phyloP scores from a whole-genome alignment of 306 rosid species.

The Vicia sativa region DNA sequence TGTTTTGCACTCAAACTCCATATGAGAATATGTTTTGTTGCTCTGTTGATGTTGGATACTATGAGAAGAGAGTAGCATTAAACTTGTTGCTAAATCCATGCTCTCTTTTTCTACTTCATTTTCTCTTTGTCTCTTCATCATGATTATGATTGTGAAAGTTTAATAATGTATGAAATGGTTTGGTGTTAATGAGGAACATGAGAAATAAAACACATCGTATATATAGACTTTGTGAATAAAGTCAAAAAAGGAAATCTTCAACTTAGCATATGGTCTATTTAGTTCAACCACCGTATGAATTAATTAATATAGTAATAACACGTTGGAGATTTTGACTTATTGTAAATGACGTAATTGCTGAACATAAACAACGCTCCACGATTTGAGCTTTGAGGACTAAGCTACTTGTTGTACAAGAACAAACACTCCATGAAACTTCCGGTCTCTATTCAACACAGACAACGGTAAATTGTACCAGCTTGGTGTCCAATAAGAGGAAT shows the following conservation, averaged over 20 bases:
- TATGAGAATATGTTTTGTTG: neutral
- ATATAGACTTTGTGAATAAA: conserved; percentile 25
- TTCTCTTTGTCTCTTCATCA: conserved; percentile 51
- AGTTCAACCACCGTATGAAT: neutral
- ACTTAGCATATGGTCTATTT: neutral
- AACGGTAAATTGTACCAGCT: neutral
- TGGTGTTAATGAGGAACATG: neutral
- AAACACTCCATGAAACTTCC: conserved; percentile 35
- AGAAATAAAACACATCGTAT: neutral
- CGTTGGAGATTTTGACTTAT: conserved; percentile 2
- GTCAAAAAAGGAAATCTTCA: conserved; percentile 16
- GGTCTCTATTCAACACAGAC: conserved; percentile 30
- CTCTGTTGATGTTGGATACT: neutral
- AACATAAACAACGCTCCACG: neutral
- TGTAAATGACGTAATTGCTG: conserved; percentile 26
- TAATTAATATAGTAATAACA: neutral
- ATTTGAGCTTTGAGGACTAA: too few species aligned
- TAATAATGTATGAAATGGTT: neutral
- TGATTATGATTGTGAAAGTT: conserved; percentile 11
- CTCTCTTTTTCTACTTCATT: conserved; percentile 23
- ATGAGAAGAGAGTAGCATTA: conserved; percentile 28
- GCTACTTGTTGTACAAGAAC: neutral
- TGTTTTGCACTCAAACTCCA: conserved; percentile 46
- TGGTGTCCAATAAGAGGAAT: too few species aligned
- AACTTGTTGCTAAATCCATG: conserved; percentile 31